Percentiles rank a stretch among this genome's conserved stretches.
Conservation (phyloP, 345 rosid species). For the Odontarrhena argentea region DNA sequence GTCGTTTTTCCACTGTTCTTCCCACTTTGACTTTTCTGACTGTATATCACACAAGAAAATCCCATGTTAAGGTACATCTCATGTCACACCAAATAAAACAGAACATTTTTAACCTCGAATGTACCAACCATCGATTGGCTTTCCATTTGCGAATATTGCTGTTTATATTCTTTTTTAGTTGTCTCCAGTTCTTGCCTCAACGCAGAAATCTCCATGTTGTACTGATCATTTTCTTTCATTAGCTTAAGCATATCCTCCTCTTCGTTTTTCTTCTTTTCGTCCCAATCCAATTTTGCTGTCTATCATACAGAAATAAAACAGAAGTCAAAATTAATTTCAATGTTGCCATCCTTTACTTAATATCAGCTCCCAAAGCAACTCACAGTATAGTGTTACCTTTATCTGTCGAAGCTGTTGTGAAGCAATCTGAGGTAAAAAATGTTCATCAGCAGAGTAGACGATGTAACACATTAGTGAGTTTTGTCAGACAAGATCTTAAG, state of each 20-base stretch:
- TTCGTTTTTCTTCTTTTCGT: conserved; percentile 49
- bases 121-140: conserved; percentile 51
- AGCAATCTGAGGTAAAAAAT: conserved; percentile 46
- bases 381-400: conserved; percentile 50
- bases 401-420: conserved; percentile 54
- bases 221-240: conserved; percentile 45
- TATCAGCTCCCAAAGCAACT: conserved; percentile 10
- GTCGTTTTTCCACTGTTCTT: conserved; percentile 50
- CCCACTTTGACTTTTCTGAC: conserved; percentile 51
- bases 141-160: conserved; percentile 55
- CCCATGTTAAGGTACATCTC: neutral
- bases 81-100: conserved; percentile 5
- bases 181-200: conserved; percentile 56
- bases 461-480: conserved; percentile 11
- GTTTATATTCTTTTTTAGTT: conserved; percentile 50
- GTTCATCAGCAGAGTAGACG: conserved; percentile 26
- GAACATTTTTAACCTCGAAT: neutral
- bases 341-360: conserved; percentile 1
- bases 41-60: conserved; percentile 26
- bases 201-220: conserved; percentile 40
- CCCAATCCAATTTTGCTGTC: conserved; percentile 50
- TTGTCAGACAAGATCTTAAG: conserved; percentile 19
- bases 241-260: conserved; percentile 49
- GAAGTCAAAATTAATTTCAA: neutral
- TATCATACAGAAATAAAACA: conserved; percentile 31